These are phyloP conservation scores for Narthecium ossifragum DNA, from an alignment of 106 monocot genomes.

Conservation along the genomic window DNA sequence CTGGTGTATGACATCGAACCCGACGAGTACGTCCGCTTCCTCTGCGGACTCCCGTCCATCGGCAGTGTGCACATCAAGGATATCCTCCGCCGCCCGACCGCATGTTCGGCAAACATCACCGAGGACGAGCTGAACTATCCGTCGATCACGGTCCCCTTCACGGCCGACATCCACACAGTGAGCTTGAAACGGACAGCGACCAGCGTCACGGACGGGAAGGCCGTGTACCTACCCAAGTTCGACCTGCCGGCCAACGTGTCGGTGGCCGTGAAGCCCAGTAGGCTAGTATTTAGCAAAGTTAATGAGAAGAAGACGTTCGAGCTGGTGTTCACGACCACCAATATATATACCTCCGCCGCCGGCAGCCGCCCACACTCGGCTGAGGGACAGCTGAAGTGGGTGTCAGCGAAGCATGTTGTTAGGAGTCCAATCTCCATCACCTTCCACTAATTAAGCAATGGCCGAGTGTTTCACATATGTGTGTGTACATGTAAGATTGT, in stretches of 20 bases:
- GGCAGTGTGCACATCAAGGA: background rate
- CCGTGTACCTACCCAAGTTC: conserved; percentile 8
- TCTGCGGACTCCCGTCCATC: conserved; percentile 35
- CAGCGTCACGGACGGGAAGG: conserved; percentile 10
- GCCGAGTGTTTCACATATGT: too few species aligned
- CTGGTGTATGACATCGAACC: conserved; percentile 36
- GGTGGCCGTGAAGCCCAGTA: conserved; percentile 17
- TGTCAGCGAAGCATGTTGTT: background rate
- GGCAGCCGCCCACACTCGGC: background rate
- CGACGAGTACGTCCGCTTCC: conserved; percentile 32
- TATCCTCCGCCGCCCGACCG: conserved; percentile 9
- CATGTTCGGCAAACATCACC: conserved; percentile 7
- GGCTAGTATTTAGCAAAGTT: conserved; percentile 14
- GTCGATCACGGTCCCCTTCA: conserved; percentile 17
- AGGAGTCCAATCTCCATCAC: background rate
- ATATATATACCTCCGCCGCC: background rate
- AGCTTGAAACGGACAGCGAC: conserved; percentile 27
- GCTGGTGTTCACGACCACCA: background rate
- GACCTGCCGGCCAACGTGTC: conserved; percentile 7
- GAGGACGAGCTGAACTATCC: conserved; percentile 45
- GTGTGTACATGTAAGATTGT: too few species aligned
- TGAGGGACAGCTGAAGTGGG: background rate
- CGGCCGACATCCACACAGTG: background rate
- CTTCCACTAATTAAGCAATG: background rate
- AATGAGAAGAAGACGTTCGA: conserved; percentile 24